Base-by-base conservation (phyloP, 2,329 filamentous ascomycete species). In the Sphaceloma murrayae region DNA sequence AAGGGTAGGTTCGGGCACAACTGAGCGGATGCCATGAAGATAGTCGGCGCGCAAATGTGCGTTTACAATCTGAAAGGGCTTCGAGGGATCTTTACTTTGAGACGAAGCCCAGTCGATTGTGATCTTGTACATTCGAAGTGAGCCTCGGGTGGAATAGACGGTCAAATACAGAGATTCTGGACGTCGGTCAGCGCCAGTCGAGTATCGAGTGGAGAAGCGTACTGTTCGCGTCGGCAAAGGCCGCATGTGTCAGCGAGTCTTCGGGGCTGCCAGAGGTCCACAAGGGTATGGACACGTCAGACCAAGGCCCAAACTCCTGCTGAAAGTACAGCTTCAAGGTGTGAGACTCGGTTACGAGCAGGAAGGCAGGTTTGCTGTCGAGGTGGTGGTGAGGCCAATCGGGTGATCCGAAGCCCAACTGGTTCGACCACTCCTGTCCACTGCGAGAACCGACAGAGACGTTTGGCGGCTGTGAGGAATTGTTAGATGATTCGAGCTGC, bases 311-410 rank as follows among this genome's bases (percentile, higher is more conserved):
- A 58, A 79, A 85, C 32, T 76, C 78, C 51, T 88, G 84, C 30
- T 83, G 76, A 65, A 81, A 94, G 38, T 88, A 72, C 55, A 95
- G 69, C 54, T 80, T 82, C 45, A 95, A 68, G 36, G 77, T 65
- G 5, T 85, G 85, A 53, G 78, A 78, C 33, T 79, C 75, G 21
- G 84, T 91, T 43, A 94, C 73, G 51, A 80, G 83, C 9, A 94
- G 63, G 32, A 95, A 63, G 1, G 84, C 82, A 38, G 82, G 81
- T 59, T 84, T 86, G 43, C 71, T 70, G 2, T 76, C 69, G 47
- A 77, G 74, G 0, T 82, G 82, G 58, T 94, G 85, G 49, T 75
- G 80, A 3, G 87, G 84, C 2, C 82, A 82, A 31, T 77, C 72
- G 7, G 78, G 76, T 27, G 78, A 74, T 24, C 80, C 71, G 42